Percentiles rank a stretch among this genome's conserved stretches.
phyloP scores from a whole-genome alignment of 257 asterid species.

The Ilex asprella region DNA sequence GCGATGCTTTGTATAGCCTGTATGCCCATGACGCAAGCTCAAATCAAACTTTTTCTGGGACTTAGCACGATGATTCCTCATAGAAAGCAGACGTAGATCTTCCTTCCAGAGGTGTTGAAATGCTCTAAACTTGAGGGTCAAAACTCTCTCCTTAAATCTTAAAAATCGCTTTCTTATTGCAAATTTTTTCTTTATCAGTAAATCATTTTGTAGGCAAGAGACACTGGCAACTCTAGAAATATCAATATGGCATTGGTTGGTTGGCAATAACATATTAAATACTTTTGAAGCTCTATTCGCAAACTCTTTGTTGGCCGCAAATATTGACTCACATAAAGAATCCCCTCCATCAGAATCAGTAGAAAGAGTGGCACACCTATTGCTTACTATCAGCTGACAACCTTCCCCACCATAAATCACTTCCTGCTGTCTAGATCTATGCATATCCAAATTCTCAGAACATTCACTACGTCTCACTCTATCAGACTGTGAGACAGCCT shows the following conservation, averaged over 20 bases:
- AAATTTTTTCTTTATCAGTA: constrained; percentile 40
- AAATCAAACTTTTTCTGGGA: constrained; percentile 70
- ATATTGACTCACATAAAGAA: constrained; percentile 33
- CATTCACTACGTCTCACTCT: constrained; percentile 22
- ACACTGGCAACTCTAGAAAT: constrained; percentile 23
- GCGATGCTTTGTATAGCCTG: constrained; percentile 47
- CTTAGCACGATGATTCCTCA: constrained; percentile 52
- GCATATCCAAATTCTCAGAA: constrained; percentile 16
- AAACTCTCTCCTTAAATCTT: constrained; percentile 60
- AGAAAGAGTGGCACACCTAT: constrained; percentile 14
- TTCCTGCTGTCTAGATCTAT: constrained; percentile 20
- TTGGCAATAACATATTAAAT: constrained; percentile 52
- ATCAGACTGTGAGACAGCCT: constrained; percentile 23
- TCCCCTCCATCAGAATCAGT: constrained; percentile 24
- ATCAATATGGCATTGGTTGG: constrained; percentile 30
- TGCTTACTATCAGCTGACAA: constrained; percentile 16
- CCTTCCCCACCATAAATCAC: constrained; percentile 20
- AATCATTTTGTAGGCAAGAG: constrained; percentile 25
- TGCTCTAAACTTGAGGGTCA: constrained; percentile 59
- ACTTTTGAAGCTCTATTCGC: constrained; percentile 43
- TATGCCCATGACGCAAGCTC: constrained; percentile 33
- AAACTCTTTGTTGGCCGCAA: constrained; percentile 52
- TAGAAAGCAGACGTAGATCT: constrained; percentile 48
- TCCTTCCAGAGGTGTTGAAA: constrained; percentile 82
- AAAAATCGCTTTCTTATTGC: constrained; percentile 34